Base-by-base conservation (phyloP, 2,329 filamentous ascomycete species). In the Alternaria dauci region DNA sequence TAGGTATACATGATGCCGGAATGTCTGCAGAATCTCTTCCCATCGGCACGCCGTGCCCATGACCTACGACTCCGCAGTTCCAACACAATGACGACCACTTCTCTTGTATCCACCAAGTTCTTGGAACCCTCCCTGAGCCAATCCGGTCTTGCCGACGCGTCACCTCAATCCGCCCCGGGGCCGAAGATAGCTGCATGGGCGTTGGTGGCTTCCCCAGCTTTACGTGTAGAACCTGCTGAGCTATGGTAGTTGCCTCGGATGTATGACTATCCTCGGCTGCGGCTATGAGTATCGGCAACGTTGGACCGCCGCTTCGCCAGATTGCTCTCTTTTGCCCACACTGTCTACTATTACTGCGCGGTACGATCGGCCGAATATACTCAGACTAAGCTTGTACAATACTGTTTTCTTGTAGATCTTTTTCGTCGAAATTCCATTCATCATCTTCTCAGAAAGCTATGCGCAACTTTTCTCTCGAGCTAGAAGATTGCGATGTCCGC, bases 231-330 rank as follows among this genome's bases (percentile, higher is more conserved):
- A 44, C 25, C 25, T 46, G 16, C 14, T 36, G 12, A n/a, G 41
- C 23, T 42, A n/a, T 42, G 43, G 28, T 8, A 32, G 34, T 55
- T 28, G 43, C 20, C 2, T 28, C 23, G 44, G 34, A 18, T 20
- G 20, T n/a, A 28, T 36, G 14, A 57, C 25, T 18, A 52, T 41
- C 58, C 47, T 58, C 53, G 58, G 53, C 30, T 57, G 28, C 53
- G 53, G 58, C 58, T 57, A 42, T 39, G 30, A 2, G 18, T 23
- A 14, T 47, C 28, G 11, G n/a, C 3, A 18, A 44, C 26, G 39
- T 20, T 39, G 14, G 52, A 20, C 23, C 18, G 20, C 9, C 26
- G 32, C 23, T 20, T 39, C n/a, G 38, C 38, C n/a, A 20, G n/a
- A n/a, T 20, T 39, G 9, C 38, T 39, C 38, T 39, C 7, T 6